These are phyloP conservation scores for Neospora caninum DNA, from an alignment of 169 alveolate genomes.

Conservation along the genomic window DNA sequence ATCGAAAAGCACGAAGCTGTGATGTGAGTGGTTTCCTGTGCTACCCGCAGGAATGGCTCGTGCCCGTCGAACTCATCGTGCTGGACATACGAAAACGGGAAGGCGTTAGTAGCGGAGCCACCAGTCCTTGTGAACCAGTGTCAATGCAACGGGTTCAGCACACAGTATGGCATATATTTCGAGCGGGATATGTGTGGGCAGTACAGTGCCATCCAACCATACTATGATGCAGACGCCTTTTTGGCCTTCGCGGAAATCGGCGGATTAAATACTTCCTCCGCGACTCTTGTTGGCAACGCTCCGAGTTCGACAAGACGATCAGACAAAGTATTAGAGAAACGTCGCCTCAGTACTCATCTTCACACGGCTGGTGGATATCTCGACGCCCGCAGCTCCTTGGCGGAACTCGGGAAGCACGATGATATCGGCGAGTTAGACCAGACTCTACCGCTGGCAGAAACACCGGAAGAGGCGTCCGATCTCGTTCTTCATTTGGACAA, in stretches of 20 bases:
- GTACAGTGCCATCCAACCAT: slow-evolving; percentile 34
- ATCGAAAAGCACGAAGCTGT: background rate
- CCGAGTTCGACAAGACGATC: background rate
- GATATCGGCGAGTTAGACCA: background rate
- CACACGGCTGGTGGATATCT: background rate
- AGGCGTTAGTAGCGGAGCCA: slow-evolving; percentile 31
- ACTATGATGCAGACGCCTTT: slow-evolving; percentile 36
- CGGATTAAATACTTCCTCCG: background rate
- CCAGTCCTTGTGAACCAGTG: slow-evolving; percentile 46
- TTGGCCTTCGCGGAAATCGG: background rate
- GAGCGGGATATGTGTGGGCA: slow-evolving; percentile 46
- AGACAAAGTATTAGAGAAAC: background rate
- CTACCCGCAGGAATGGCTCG: slow-evolving; percentile 4
- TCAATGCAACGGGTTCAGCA: slow-evolving; percentile 48
- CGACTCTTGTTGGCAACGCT: background rate
- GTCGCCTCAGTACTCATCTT: background rate
- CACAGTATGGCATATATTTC: slow-evolving; percentile 36
- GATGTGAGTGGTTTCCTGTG: background rate
- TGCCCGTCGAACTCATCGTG: slow-evolving; percentile 37
- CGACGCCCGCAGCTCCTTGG: background rate
- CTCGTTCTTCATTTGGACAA: background rate
- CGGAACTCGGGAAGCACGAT: background rate
- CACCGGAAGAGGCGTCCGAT: slow-evolving; percentile 15
- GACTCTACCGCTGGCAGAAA: slow-evolving; percentile 1
- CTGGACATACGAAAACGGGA: slow-evolving; percentile 42